Evolutionary conservation across 495 filamentous ascomycete species (phyloP).

Genomic region (Immersiella caudata): DNA sequence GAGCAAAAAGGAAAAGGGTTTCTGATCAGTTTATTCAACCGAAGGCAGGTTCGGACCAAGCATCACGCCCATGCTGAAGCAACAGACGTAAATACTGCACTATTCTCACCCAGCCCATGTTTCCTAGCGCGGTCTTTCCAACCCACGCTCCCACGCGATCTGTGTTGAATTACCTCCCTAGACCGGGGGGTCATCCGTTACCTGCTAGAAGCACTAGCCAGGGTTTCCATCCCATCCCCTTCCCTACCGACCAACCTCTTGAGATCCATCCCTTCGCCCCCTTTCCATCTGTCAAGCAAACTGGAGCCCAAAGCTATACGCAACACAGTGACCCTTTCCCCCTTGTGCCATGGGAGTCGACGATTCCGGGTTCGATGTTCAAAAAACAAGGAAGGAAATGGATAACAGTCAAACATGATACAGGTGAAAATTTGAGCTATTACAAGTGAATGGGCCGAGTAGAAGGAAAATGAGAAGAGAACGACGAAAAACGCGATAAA

Average conservation of each 20-base stretch:
- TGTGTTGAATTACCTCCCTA: slow-evolving; percentile 1
- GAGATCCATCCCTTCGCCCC: background rate
- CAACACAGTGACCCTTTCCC: background rate
- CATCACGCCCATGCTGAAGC: background rate
- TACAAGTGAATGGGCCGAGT: slow-evolving; percentile 28
- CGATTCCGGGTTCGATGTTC: background rate
- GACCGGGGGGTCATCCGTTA: background rate
- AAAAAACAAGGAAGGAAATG: slow-evolving; percentile 13
- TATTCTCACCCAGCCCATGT: background rate
- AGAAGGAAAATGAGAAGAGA: slow-evolving; percentile 16
- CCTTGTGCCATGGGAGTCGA: background rate
- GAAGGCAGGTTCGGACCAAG: background rate
- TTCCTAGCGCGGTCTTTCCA: background rate
- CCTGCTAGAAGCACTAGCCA: background rate
- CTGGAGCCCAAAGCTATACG: background rate
- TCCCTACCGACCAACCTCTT: background rate
- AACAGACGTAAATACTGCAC: background rate
- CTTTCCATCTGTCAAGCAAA: background rate
- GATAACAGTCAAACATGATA: slow-evolving; percentile 28
- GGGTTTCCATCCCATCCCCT: background rate
- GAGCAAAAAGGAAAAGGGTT: background rate
- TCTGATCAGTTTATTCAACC: background rate
- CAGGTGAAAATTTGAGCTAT: slow-evolving; percentile 29
- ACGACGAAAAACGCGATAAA: slow-evolving; percentile 18
- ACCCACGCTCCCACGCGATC: background rate